Evolutionary conservation across 2,329 filamentous ascomycete genomes (phyloP).

Genomic region (Parasarocladium wereldwijsianum): DNA sequence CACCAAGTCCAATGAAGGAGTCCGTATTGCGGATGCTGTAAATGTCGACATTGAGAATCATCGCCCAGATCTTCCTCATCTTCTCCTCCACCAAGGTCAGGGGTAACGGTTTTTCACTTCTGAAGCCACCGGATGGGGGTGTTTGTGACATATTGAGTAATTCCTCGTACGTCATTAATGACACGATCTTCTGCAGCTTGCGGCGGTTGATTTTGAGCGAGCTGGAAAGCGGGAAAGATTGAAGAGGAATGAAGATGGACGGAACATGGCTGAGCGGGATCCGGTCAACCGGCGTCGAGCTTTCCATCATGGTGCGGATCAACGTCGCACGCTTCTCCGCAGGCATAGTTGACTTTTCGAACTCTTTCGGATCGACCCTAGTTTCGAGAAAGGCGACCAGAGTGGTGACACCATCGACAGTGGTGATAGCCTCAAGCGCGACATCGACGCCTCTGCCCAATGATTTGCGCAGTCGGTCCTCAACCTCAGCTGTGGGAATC

Average conservation of each 20-base stretch:
- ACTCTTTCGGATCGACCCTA: slow-evolving; percentile 23
- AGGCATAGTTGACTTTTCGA: slow-evolving; percentile 16
- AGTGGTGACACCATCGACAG: slow-evolving; percentile 24
- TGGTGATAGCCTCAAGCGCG: slow-evolving; percentile 30
- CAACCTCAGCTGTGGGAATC: slow-evolving; percentile 28
- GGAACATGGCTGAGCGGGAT: slow-evolving; percentile 24
- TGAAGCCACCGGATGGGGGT: slow-evolving; percentile 17
- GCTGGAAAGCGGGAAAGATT: slow-evolving; percentile 30
- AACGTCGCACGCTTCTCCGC: slow-evolving; percentile 22
- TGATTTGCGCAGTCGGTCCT: slow-evolving; percentile 29
- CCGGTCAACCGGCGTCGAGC: not conserved
- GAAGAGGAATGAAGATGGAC: slow-evolving; percentile 31
- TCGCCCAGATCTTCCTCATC: slow-evolving; percentile 33
- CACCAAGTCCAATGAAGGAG: slow-evolving; percentile 30
- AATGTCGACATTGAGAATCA: slow-evolving; percentile 23
- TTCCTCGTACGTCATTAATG: slow-evolving; percentile 25
- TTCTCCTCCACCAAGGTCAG: slow-evolving; percentile 30
- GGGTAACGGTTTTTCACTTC: slow-evolving; percentile 26
- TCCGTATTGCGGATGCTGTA: slow-evolving; percentile 24
- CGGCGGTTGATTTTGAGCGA: slow-evolving; percentile 35
- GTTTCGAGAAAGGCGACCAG: slow-evolving; percentile 36
- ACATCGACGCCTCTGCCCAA: slow-evolving; percentile 32
- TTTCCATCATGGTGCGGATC: slow-evolving; percentile 27
- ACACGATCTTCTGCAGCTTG: slow-evolving; percentile 29
- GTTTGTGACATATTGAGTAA: slow-evolving; percentile 25